Evolutionary conservation across 345 rosid species (phyloP), one percentile per base, ranked within the genome.

Genomic region (Eucalyptus sp.): DNA sequence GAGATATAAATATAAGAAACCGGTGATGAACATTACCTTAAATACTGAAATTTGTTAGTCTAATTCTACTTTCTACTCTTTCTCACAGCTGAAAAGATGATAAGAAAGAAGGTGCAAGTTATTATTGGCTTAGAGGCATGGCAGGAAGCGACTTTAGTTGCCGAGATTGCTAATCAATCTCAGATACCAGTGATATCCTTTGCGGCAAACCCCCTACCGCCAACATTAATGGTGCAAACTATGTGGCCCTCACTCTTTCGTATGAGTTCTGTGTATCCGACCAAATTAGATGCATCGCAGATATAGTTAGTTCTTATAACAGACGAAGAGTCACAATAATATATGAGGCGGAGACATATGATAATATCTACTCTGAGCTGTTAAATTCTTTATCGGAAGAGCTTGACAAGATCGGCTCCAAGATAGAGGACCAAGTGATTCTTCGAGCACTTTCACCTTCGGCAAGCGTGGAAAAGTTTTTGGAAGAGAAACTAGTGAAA

Each of bases 91-190:
- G 50, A 91, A 87, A 89, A 86, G 41, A 83, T 94, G 86, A 89
- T 94, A 87, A 91, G 92, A 68, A 90, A 90, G 50, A 41, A 90
- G 64, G 94, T 91, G 33, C 49, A 90, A 37, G 94, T 88, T 76
- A 94, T 94, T 31, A 50, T 94, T 27, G 95, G 97, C 71, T 86
- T 92, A 93, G 93, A 92, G 79, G 89, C 88, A 50, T 94, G 96
- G 95, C 92, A 90, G 81, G 95, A 91, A 88, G 91, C 95, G 24
- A 87, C 90, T 83, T 29, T 93, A 79, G 95, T 93, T 80, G 93
- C 93, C 27, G 92, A 91, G 22, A 52, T 92, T 27, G 94, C 92
- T 81, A 87, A 86, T 86, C 68, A 33, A 83, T 89, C 89, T 88
- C 92, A 88, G 62, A 86, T 93, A 84, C 95, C 95, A 1, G 90